Evolutionary conservation across 176 grass and related monocot species (phyloP), one percentile per base, ranked within the genome.

Genomic region (Carex scoparia): DNA sequence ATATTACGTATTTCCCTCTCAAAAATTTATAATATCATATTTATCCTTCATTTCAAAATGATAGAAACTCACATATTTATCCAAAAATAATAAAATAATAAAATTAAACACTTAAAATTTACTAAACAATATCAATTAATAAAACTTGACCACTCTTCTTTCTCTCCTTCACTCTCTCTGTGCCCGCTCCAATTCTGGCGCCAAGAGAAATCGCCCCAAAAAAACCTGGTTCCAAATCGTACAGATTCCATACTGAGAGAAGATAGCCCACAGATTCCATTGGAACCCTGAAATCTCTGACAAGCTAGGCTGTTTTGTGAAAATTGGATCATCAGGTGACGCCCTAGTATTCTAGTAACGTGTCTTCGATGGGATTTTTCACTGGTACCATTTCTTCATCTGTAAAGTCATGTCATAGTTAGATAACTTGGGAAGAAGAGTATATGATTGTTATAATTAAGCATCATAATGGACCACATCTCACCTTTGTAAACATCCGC

Each of bases 311-410:
- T 80, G 80, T 69, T 98, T 91, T 35, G 86, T 82, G 15, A 98
- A 87, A 74, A 69, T 15, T 5, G 84, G 84, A 40, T 94, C 92
- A 88, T 91, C 79, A 81, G 86, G 74, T 79, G 79, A 38, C 66
- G 87, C 80, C 57, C 86, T 23, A 23, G 23, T 23, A 23, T 23
- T 23, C 79, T 56, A 94, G 73, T 84, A 93, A 85, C 79, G 91
- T 78, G 85, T 98, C 95, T 79, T 98, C 95, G 82, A 98, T 94
- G 61, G 95, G 82, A 23, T 97, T 92, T 76, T 86, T 89, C 76
- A 94, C 48, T 65, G 71, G 59, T 5, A 35, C 18, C 46, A 81
- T 75, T 64, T 90, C 85, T 67, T 85, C 83, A 28, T 84, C 90
- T 92, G 92, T 65, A 61, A 85, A 90, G 28, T 81, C 18, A 90